phyloP scores from a whole-genome alignment of 306 rosid genomes.

The Quercus parvula region DNA sequence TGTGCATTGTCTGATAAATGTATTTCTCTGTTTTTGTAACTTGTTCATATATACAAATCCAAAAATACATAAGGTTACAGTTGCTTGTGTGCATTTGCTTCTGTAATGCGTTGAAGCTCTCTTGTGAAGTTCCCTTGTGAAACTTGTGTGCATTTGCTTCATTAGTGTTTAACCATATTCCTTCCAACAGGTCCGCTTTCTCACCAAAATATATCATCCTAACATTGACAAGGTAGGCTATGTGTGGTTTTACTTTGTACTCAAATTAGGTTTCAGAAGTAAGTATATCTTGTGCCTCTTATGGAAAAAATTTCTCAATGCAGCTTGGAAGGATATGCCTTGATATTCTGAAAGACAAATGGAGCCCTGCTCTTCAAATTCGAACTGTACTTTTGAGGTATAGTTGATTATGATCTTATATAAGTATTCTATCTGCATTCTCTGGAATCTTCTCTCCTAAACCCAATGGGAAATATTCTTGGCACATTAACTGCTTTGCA shows the following conservation, averaged over 20 bases:
- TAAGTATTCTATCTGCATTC: not conserved
- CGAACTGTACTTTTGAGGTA: slow-evolving; percentile 94
- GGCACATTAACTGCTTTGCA: not conserved
- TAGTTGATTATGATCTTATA: not conserved
- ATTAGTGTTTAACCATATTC: not conserved
- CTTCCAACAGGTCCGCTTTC: slow-evolving; percentile 79
- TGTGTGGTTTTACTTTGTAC: slow-evolving; percentile 8
- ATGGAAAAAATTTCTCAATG: slow-evolving; percentile 9
- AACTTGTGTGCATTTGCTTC: slow-evolving; percentile 1
- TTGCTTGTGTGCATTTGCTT: not conserved
- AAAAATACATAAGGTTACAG: too few relatives aligned
- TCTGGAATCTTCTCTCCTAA: not conserved
- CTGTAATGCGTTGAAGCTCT: not conserved
- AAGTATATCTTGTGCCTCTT: slow-evolving; percentile 6
- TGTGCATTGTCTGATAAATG: not conserved
- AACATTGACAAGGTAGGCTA: slow-evolving; percentile 87
- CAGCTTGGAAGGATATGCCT: slow-evolving; percentile 95
- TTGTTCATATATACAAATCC: not conserved
- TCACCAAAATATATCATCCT: slow-evolving; percentile 95
- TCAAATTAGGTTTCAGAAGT: not conserved
- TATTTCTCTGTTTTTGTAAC: not conserved
- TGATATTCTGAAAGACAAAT: slow-evolving; percentile 88
- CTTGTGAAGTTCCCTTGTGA: slow-evolving; percentile 2
- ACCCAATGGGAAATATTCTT: not conserved
- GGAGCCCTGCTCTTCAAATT: slow-evolving; percentile 92